Conservation (phyloP, 179 eudicot species). For the Silene vulgaris region DNA sequence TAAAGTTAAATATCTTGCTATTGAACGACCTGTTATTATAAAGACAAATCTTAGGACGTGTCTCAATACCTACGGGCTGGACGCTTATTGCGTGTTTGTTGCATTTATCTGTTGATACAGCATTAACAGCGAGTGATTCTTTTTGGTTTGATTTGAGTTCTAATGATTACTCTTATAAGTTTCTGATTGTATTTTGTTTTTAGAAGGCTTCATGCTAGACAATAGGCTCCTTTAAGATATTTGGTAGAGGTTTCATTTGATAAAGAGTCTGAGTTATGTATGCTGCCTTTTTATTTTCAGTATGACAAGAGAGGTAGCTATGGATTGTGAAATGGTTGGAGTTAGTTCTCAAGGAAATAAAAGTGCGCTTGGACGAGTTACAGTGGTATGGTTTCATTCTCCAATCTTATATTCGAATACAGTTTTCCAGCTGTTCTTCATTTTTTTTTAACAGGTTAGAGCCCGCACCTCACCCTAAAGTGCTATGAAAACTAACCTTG, state of each 20-base stretch:
- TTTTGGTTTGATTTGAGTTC: neutral
- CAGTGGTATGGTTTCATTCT: conserved; percentile 51
- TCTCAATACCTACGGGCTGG: neutral
- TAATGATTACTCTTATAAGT: too few relatives aligned
- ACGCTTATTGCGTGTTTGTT: neutral
- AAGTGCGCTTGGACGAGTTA: conserved; percentile 94
- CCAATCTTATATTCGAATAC: neutral
- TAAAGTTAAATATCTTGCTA: neutral
- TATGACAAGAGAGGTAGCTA: conserved; percentile 62
- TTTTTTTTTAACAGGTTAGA: neutral
- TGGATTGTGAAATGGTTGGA: conserved; percentile 99
- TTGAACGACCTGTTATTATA: neutral
- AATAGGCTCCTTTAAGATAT: neutral
- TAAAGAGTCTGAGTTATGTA: neutral
- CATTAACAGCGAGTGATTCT: neutral
- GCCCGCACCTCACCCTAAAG: neutral
- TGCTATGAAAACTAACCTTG: too few relatives aligned
- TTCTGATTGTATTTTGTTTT: neutral
- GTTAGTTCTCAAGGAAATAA: conserved; percentile 74
- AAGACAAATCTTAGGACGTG: neutral
- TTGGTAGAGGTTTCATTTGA: neutral
- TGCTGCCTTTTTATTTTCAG: conserved; percentile 32
- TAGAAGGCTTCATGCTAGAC: neutral
- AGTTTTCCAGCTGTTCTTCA: neutral
- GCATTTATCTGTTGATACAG: neutral